Base-by-base conservation (phyloP, 805 yeast genomes). In the Yarrowia porcina region DNA sequence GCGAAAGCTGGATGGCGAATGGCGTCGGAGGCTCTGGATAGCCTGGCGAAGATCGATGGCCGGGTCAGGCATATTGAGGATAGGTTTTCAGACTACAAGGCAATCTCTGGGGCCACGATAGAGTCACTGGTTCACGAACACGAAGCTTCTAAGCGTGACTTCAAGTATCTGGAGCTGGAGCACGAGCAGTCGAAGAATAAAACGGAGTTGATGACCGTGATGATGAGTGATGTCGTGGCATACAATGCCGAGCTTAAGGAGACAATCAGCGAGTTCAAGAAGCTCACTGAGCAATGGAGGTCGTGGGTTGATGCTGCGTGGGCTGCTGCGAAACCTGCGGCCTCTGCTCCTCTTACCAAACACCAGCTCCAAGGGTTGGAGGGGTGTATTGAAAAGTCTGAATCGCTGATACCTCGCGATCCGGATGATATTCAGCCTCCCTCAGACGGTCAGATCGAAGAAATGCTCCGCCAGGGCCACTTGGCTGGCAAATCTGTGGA, bases 1-100 rank as follows among this genome's bases (percentile, higher is more conserved):
- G 28, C 61, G 4, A 27, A 39, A 15, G 61, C 61, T 5, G 61
- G 61, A 15, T 56, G 61, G 61, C 32, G 42, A 32, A 13, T 56
- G 49, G 61, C 61, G 6, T 39, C 61, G 28, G 61, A 56, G 36
- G 61, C 61, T 11, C 36, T 41, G 30, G 49, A 56, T 17, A 56
- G 49, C 38, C 49, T 56, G 15, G 20, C 47, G 28, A 32, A 39
- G 30, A 36, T 56, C 12, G 49, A 39, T 17, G 38, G 10, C 11
- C 27, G 30, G 4, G 21, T 56, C 20, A 15, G 20, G 49, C 28
- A 5, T 1, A 27, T 39, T 9, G 39, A 39, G 23, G 2, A 9
- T 20, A 39, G 20, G 13, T 28, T 39, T 21, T 10, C 27, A 8
- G 21, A 28, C 47, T 41, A 39, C 49, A 28, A 28, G 27, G 28